Conservation (phyloP, 2,329 filamentous ascomycete genomes). For the Emydomyces testavorans region DNA sequence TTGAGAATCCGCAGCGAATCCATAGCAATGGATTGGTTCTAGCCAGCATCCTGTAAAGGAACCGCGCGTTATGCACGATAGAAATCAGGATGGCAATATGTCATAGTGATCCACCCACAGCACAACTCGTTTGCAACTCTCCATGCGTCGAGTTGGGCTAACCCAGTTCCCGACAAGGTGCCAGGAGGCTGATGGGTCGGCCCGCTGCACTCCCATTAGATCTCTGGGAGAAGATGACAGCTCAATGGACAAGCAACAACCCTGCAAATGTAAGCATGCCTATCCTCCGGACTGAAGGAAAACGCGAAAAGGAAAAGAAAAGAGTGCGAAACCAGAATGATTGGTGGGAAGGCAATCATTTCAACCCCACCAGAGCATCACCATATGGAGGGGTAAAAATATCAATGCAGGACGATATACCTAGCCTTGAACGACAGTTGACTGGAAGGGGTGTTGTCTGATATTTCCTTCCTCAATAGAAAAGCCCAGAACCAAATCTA, state of each 20-base stretch:
- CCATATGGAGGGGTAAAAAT: conserved; percentile 8
- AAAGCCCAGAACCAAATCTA: conserved; percentile 4
- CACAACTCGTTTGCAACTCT: conserved; percentile 3
- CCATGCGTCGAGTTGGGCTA: conserved; percentile 14
- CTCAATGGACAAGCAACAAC: conserved; percentile 13
- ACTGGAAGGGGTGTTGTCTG: conserved; percentile 6
- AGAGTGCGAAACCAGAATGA: conserved; percentile 11
- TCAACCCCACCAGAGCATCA: conserved; percentile 10
- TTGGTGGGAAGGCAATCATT: background rate
- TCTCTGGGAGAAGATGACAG: conserved; percentile 15
- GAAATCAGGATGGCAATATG: conserved; percentile 12
- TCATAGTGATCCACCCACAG: conserved; percentile 14
- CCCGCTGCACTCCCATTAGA: conserved; percentile 35
- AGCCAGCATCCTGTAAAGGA: conserved; percentile 7
- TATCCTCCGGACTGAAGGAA: conserved; percentile 14
- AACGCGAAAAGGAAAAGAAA: conserved; percentile 1
- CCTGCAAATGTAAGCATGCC: conserved; percentile 12
- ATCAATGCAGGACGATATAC: conserved; percentile 8
- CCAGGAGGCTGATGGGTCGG: conserved; percentile 31
- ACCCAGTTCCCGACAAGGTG: conserved; percentile 1
- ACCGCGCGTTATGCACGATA: conserved; percentile 10
- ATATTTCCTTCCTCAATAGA: background rate
- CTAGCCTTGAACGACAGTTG: background rate
- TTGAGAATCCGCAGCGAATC: conserved; percentile 4
- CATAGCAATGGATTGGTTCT: conserved; percentile 9